Conservation (phyloP, 2,329 filamentous ascomycete genomes). For the Akanthomyces dipterigenus region DNA sequence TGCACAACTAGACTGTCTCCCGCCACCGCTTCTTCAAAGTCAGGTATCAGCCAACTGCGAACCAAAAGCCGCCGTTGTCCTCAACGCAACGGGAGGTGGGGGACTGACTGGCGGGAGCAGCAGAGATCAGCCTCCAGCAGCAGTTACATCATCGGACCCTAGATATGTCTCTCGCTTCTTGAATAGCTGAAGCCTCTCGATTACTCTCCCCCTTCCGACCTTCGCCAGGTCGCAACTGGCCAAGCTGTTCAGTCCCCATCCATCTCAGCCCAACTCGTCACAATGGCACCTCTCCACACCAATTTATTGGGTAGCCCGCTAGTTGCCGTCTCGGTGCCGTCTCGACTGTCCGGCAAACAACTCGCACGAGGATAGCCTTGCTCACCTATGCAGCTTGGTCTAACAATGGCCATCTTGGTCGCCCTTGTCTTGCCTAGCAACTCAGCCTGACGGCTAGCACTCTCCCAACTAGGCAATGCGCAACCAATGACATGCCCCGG, state of each 20-base stretch:
- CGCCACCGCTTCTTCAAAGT: background rate
- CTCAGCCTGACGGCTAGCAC: background rate
- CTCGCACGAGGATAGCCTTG: background rate
- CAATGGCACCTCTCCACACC: background rate
- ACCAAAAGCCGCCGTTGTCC: background rate
- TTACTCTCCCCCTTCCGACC: background rate
- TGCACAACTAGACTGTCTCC: background rate
- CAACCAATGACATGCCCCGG: background rate
- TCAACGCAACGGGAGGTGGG: background rate
- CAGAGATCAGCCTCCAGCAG: background rate
- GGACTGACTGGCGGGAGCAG: background rate
- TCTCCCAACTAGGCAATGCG: background rate
- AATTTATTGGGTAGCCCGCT: background rate
- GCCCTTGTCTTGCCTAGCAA: background rate
- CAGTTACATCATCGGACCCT: constrained; percentile 8
- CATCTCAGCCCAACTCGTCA: constrained; percentile 2
- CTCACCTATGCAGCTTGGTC: background rate
- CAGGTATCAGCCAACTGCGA: background rate
- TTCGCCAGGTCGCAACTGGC: background rate
- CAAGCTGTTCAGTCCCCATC: background rate
- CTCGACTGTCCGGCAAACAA: background rate
- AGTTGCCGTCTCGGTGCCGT: background rate
- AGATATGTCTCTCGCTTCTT: background rate
- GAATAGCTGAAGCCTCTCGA: background rate
- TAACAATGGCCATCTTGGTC: background rate